A percentile compares a stretch with the other conserved stretches of the same genome.
These are phyloP conservation scores for Diplotaxis tenuifolia DNA, from an alignment of 345 rosid genomes.

Conservation along the genomic window DNA sequence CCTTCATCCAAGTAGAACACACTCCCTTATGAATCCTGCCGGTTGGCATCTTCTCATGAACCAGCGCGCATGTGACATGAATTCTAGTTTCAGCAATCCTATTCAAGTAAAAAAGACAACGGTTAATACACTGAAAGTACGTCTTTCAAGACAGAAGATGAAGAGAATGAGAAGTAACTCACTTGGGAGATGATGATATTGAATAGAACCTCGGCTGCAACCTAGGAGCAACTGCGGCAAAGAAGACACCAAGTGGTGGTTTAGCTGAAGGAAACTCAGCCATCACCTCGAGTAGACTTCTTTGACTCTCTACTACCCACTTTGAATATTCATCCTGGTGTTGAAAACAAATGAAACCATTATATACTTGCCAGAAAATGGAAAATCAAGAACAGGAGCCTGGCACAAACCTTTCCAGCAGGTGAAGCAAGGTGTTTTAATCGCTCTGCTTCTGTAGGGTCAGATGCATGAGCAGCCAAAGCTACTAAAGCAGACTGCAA, in stretches of 20 bases:
- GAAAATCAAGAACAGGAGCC: background rate
- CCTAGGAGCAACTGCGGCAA: constrained; percentile 91
- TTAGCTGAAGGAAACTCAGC: constrained; percentile 88
- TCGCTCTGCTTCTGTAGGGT: constrained; percentile 81
- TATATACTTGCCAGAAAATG: background rate
- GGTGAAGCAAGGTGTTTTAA: constrained; percentile 84
- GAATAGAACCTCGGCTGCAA: constrained; percentile 97
- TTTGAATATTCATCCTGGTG: constrained; percentile 89
- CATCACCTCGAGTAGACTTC: constrained; percentile 97
- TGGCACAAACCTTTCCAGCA: constrained; percentile 72
- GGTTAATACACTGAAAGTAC: background rate
- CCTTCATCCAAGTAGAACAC: constrained; percentile 84
- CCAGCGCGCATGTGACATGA: constrained; percentile 97
- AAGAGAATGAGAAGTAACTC: constrained; percentile 18
- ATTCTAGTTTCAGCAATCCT: constrained; percentile 82
- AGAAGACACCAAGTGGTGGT: constrained; percentile 94
- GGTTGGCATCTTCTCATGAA: constrained; percentile 73
- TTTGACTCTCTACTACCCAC: constrained; percentile 80
- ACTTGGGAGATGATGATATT: constrained; percentile 96
- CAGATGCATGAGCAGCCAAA: constrained; percentile 89
- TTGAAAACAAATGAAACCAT: background rate
- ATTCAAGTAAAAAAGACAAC: constrained; percentile 6
- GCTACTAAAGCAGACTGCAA: constrained; percentile 85
- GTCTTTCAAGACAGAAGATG: background rate
- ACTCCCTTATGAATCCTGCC: constrained; percentile 49